Base-by-base conservation (phyloP, 441 rosid genomes). In the Euphorbia celastroides region DNA sequence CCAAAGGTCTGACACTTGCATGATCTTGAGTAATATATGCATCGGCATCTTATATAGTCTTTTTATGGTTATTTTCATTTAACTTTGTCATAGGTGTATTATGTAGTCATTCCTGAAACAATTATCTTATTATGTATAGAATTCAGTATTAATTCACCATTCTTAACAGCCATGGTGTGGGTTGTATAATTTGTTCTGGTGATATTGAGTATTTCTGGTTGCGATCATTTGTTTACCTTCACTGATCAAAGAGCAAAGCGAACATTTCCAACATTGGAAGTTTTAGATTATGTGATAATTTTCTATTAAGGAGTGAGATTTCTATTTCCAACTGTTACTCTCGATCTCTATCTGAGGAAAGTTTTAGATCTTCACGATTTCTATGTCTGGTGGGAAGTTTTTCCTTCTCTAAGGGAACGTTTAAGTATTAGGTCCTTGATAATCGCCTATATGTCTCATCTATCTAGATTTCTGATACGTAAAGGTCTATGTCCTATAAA, bases 1-100 rank as follows among this genome's bases (percentile, higher is more conserved):
- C 57, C 46, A 78, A 78, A 84, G 95, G 95, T 79, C 51, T 25
- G 41, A n/a, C 64, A 54, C 52, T 57, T 44, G 42, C 38, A 8
- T 30, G 60, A 52, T 64, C 26, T 19, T 27, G n/a, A 32, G 42
- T 36, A 36, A 36, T 36, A 13, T 36, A n/a, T 27, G 42, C 42
- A 57, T 9, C 11, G 59, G 60, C 32, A 7, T 62, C 32, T 51
- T 23, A 57, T 12, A 23, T 23, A 41, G 48, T 56, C 27, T 52
- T 31, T 54, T 65, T n/a, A 22, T 16, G 34, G 13, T 2, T 67
- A 54, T 52, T 68, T 61, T 58, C 34, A 36, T 3, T 10, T 67
- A 32, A 62, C 61, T 72, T 7, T 22, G 38, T 51, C 52, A 61
- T 64, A 20, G 17, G 9, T 34, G 11, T 23, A 2, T 19, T 66